Evolutionary conservation across 805 yeast species (phyloP), one percentile per base, ranked within the genome.

Genomic region (Scheffersomyces stipitis): DNA sequence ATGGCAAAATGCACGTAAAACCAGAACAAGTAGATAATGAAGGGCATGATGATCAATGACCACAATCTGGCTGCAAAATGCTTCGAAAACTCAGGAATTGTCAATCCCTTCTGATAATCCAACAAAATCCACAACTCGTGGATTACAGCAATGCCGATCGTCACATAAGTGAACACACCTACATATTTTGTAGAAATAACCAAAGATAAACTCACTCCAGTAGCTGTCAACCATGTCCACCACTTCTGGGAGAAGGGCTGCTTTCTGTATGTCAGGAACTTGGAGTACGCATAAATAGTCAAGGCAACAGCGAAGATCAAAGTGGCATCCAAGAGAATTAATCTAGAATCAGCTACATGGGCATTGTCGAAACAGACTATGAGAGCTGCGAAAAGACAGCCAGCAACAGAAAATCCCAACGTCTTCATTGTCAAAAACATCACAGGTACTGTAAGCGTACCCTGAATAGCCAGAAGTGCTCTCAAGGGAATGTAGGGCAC

Each of bases 171-270:
- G 71, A 93, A 84, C 6, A 85, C 84, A 62, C 99, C 99, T 29
- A 93, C 96, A 62, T 93, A 90, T 59, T 93, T 93, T 40, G 97
- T 93, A 30, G 96, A 85, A 41, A 93, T 91, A 22, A 93, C 97
- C 58, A 91, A 81, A 0, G 97, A 87, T 40, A 93, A 74, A 1
- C 91, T 73, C 6, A 87, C 69, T 27, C 99, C 99, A 4, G 98
- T 91, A 30, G 78, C 62, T 18, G 73, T 56, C 32, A 93, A 73
- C 99, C 99, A 93, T 33, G 68, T 64, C 81, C 93, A 86, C 99
- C 99, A 93, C 37, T 68, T 45, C 28, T 48, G 48, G 12, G 86
- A 54, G 58, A 87, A 91, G 8, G 98, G 86, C 15, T 52, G 51
- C 33, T 62, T 65, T 54, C 93, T 77, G 56, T 78, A 81, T 23